A percentile compares a stretch with the other conserved stretches of the same genome.
Conservation (phyloP, 768 basidiomycete genomes). For the Psilocybe subaeruginosa region DNA sequence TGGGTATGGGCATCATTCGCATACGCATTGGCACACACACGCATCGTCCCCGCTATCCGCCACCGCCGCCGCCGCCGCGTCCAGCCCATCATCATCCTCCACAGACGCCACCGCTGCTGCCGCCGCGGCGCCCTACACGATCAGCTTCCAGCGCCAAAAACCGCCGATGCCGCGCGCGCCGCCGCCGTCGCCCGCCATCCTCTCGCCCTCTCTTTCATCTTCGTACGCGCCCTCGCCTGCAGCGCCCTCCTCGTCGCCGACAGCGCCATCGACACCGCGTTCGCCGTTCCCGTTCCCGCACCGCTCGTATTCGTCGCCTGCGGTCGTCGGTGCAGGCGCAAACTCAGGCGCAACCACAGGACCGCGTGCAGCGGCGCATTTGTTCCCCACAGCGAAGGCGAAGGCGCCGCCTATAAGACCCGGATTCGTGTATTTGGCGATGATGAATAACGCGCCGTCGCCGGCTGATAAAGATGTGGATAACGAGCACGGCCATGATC, state of each 20-base stretch:
- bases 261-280: neutral
- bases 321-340: neutral
- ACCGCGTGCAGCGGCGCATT: slow-evolving; percentile 20
- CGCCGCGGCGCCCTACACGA: neutral
- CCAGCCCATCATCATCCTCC: neutral
- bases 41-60: neutral
- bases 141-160: slow-evolving; percentile 18
- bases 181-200: neutral
- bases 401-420: slow-evolving; percentile 29
- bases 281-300: neutral
- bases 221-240: neutral
- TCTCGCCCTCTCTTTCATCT: neutral
- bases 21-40: neutral
- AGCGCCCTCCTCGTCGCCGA: neutral
- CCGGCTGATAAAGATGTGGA: neutral
- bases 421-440: slow-evolving; percentile 37
- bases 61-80: neutral
- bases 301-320: neutral
- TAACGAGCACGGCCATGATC: neutral
- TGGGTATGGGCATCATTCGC: neutral
- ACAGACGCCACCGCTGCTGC: neutral
- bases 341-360: neutral
- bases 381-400: slow-evolving; percentile 18
- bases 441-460: slow-evolving; percentile 29
- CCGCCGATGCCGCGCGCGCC: slow-evolving; percentile 17